Evolutionary conservation across 352 stramenopile species (phyloP).

Genomic region (Hyaloperonospora arabidopsidis): DNA sequence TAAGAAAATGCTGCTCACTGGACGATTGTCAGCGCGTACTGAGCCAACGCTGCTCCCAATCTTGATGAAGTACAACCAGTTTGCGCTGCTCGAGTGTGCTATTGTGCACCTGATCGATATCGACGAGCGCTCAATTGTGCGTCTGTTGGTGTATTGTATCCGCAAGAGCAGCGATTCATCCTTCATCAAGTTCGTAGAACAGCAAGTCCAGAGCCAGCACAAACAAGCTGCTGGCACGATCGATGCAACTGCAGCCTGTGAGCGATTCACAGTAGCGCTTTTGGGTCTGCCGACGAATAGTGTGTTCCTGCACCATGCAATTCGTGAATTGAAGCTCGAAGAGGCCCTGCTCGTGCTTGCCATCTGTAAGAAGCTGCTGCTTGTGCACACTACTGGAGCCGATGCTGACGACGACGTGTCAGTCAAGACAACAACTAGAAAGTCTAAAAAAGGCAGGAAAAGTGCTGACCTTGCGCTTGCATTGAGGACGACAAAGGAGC

Average conservation of each 20-base stretch:
- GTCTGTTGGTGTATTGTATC: constrained; percentile 71
- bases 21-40: constrained; percentile 52
- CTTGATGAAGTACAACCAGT: constrained; percentile 63
- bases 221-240: constrained; percentile 5
- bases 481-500: constrained; percentile 14
- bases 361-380: constrained; percentile 64
- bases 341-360: constrained; percentile 65
- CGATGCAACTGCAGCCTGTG: constrained; percentile 23
- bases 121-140: constrained; percentile 67
- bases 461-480: constrained; percentile 10
- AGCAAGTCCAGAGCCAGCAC: constrained; percentile 17
- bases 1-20: constrained; percentile 39
- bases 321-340: constrained; percentile 54
- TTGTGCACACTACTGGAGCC: constrained; percentile 30
- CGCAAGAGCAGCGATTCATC: constrained; percentile 35
- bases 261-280: constrained; percentile 52
- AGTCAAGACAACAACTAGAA: constrained; percentile 15
- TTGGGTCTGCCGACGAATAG: constrained; percentile 53
- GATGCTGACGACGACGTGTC: constrained; percentile 12
- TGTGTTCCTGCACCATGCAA: constrained; percentile 74
- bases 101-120: constrained; percentile 67
- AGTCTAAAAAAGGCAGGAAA: constrained; percentile 20
- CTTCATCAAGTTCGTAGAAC: constrained; percentile 32
- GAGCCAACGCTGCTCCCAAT: constrained; percentile 54
- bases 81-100: constrained; percentile 50